Percentiles rank a stretch among this genome's conserved stretches.
Evolutionary conservation across 768 basidiomycete genomes (phyloP).

Genomic region (Termitomyces sp.): DNA sequence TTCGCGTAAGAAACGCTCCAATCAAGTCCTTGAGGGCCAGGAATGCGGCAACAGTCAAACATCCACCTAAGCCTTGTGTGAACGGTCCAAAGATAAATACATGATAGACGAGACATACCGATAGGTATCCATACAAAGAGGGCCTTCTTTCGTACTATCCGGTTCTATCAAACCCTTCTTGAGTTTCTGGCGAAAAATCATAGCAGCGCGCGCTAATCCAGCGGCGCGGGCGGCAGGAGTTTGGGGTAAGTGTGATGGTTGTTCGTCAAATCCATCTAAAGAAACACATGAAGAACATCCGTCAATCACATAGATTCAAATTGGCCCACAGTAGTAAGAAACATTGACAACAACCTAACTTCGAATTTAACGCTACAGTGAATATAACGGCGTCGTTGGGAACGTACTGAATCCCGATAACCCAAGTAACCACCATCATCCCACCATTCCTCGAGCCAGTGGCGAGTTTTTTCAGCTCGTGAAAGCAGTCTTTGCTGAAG

Average conservation of each 20-base stretch:
- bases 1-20: constrained; percentile 69
- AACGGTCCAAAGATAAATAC: not conserved
- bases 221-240: constrained; percentile 65
- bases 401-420: constrained; percentile 76
- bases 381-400: not conserved
- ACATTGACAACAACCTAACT: constrained; percentile 77
- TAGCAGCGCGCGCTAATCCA: constrained; percentile 57
- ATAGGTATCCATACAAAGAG: constrained; percentile 85
- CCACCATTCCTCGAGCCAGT: constrained; percentile 97
- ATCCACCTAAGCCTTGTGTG: constrained; percentile 56
- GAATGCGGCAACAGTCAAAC: constrained; percentile 86
- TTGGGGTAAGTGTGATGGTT: constrained; percentile 55
- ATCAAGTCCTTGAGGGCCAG: constrained; percentile 67
- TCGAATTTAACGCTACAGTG: not conserved
- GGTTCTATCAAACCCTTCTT: constrained; percentile 61
- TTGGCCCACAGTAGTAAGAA: constrained; percentile 78
- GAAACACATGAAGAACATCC: not conserved
- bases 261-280: constrained; percentile 71
- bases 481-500: constrained; percentile 63
- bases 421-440: constrained; percentile 77
- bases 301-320: not conserved
- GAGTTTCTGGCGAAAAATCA: constrained; percentile 67
- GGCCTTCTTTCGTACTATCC: constrained; percentile 61
- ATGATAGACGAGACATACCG: constrained; percentile 36
- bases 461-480: constrained; percentile 46